Evolutionary conservation across 108 stramenopile genomes (phyloP).

Genomic region (Licmophora abbreviata): DNA sequence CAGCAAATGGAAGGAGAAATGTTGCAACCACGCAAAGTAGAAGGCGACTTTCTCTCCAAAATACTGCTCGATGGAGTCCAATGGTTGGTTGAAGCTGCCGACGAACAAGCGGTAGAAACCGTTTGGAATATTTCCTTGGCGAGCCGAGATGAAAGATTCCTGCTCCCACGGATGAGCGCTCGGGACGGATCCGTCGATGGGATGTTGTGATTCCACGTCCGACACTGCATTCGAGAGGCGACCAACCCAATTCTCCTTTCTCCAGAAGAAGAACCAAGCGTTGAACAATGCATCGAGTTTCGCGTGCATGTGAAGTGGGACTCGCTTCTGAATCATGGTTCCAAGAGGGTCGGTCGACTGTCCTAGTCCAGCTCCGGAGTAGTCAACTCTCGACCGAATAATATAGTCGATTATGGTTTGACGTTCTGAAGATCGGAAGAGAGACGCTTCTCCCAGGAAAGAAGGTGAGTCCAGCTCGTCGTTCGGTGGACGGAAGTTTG

Average conservation of each 20-base stretch:
- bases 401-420: constrained; percentile 89
- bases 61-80: constrained; percentile 92
- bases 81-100: constrained; percentile 80
- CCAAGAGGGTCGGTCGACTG: constrained; percentile 66
- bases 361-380: constrained; percentile 86
- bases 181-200: neutral
- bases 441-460: constrained; percentile 38
- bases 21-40: constrained; percentile 98
- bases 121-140: constrained; percentile 22
- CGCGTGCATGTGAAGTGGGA: constrained; percentile 79
- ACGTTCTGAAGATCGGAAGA: constrained; percentile 75
- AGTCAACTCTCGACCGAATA: constrained; percentile 76
- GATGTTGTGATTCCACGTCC: constrained; percentile 9
- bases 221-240: constrained; percentile 7
- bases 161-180: neutral
- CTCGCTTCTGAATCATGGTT: constrained; percentile 67
- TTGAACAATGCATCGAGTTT: constrained; percentile 68
- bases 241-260: constrained; percentile 43
- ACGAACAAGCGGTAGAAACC: constrained; percentile 62
- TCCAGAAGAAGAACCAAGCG: constrained; percentile 76
- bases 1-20: constrained; percentile 77
- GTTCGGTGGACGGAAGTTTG: constrained; percentile 38
- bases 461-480: constrained; percentile 47
- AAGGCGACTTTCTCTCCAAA: constrained; percentile 96
- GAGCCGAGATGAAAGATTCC: neutral